phyloP scores from a whole-genome alignment of 495 filamentous ascomycete genomes.

The Melanomma pulvis-pyrius region DNA sequence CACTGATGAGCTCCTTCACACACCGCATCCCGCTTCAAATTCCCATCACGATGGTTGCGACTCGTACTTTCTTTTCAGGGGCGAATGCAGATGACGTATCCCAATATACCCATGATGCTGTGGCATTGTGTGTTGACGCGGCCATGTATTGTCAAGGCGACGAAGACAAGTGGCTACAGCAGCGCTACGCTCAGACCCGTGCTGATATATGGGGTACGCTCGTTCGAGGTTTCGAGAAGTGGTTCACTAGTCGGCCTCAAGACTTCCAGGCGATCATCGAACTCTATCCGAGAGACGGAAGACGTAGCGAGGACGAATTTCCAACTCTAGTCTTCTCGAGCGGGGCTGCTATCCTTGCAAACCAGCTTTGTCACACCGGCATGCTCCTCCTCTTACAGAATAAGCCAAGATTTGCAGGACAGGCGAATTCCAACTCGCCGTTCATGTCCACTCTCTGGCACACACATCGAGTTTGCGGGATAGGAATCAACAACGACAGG shows the following conservation, averaged over 20 bases:
- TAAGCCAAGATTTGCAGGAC: conserved; percentile 10
- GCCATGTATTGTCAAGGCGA: background rate
- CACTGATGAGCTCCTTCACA: background rate
- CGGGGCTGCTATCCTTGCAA: conserved; percentile 3
- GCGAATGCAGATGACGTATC: background rate
- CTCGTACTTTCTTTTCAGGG: background rate
- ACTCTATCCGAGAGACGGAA: background rate
- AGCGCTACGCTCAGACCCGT: background rate
- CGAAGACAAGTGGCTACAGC: background rate
- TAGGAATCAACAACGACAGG: conserved; percentile 16
- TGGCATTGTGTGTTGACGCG: conserved; percentile 1
- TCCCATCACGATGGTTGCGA: background rate
- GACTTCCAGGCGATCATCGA: conserved; percentile 4
- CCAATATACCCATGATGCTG: background rate
- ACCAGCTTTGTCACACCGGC: conserved; percentile 22
- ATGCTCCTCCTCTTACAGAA: conserved; percentile 19
- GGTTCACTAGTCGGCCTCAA: background rate
- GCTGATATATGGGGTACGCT: conserved; percentile 4
- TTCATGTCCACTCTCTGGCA: conserved; percentile 20
- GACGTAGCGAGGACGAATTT: background rate
- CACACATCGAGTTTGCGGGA: conserved; percentile 17
- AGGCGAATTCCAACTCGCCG: background rate
- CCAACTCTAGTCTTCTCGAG: background rate
- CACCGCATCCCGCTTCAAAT: background rate
- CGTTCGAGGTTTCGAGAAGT: conserved; percentile 5